Evolutionary conservation across 179 eudicot genomes (phyloP).

Genomic region (Silene coronaria): DNA sequence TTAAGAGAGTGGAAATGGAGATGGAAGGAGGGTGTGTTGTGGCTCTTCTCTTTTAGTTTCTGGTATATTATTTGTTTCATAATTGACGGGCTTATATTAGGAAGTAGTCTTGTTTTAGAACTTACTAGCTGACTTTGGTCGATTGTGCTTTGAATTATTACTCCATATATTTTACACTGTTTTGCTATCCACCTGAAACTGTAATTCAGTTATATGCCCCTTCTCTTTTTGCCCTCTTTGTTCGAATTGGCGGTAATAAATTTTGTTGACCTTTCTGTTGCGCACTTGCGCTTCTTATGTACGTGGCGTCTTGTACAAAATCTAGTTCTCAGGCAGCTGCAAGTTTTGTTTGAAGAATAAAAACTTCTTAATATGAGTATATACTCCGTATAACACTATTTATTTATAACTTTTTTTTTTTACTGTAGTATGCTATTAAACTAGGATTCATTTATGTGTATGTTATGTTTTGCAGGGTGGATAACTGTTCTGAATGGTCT

Average conservation of each 20-base stretch:
- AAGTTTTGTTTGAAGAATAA: too few relatives aligned
- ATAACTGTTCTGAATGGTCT: not conserved
- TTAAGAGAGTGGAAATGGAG: not conserved
- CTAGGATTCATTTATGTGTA: not conserved
- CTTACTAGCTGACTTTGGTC: not conserved
- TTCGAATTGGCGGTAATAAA: not conserved
- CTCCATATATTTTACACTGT: too few relatives aligned
- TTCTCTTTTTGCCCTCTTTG: not conserved
- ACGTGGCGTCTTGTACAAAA: not conserved
- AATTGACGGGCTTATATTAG: too few relatives aligned
- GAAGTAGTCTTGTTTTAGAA: too few relatives aligned
- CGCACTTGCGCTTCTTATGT: not conserved
- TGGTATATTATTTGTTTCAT: too few relatives aligned
- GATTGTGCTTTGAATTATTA: not conserved
- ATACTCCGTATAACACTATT: too few relatives aligned
- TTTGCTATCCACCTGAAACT: not conserved
- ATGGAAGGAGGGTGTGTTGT: not conserved
- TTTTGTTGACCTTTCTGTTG: not conserved
- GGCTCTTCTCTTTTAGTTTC: not conserved
- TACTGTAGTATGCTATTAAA: not conserved
- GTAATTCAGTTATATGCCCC: not conserved
- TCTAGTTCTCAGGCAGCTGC: too few relatives aligned
- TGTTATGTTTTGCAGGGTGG: slow-evolving; percentile 19
- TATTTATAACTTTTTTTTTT: too few relatives aligned
- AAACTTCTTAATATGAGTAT: not conserved